Percentiles rank a stretch among this genome's conserved stretches.
Evolutionary conservation across 108 stramenopile genomes (phyloP).

Genomic region (Cyclotella atomus): DNA sequence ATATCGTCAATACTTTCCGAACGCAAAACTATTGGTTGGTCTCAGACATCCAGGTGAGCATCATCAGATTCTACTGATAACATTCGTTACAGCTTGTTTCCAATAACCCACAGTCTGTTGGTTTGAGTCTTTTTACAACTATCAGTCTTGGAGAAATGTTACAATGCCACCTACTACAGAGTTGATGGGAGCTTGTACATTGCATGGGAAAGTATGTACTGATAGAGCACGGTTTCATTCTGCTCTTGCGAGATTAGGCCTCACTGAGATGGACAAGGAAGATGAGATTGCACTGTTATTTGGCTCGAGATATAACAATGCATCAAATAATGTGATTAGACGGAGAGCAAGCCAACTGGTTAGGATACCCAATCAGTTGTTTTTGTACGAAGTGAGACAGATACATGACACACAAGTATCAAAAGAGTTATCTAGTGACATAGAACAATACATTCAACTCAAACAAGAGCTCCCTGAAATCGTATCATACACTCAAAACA

Average conservation of each 20-base stretch:
- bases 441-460: slow-evolving; percentile 25
- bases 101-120: too few species aligned
- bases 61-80: too few species aligned
- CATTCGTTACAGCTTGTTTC: too few species aligned
- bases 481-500: slow-evolving; percentile 24
- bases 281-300: slow-evolving; percentile 37
- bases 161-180: slow-evolving; percentile 26
- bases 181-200: slow-evolving; percentile 31
- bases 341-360: neutral
- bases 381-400: slow-evolving; percentile 56
- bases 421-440: slow-evolving; percentile 25
- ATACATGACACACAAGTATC: slow-evolving; percentile 27
- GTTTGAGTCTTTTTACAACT: slow-evolving; percentile 83
- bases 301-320: slow-evolving; percentile 12
- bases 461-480: slow-evolving; percentile 22
- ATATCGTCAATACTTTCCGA: slow-evolving; percentile 48
- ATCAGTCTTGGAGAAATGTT: slow-evolving; percentile 60
- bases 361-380: slow-evolving; percentile 29
- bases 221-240: slow-evolving; percentile 73
- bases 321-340: neutral
- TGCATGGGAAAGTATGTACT: slow-evolving; percentile 61
- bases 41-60: slow-evolving; percentile 80
- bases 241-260: slow-evolving; percentile 49
- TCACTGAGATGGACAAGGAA: slow-evolving; percentile 40
- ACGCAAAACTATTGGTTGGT: slow-evolving; percentile 72